Evolutionary conservation across 495 filamentous ascomycete genomes (phyloP).

Genomic region (Aspergillus indologenus): DNA sequence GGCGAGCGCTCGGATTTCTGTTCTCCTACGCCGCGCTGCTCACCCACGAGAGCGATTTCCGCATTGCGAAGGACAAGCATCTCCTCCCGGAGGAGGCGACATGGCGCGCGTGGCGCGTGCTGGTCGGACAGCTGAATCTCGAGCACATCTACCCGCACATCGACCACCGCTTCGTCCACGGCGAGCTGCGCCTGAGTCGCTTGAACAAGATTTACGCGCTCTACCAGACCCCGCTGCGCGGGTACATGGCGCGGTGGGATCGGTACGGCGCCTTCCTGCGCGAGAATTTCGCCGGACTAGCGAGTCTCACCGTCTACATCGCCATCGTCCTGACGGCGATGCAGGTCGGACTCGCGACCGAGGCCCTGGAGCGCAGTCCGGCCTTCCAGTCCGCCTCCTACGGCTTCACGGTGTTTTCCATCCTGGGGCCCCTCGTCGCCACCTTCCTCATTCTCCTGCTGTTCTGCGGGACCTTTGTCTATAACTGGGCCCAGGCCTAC

Average conservation of each 20-base stretch:
- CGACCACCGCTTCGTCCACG: conserved; percentile 42
- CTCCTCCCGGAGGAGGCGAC: conserved; percentile 34
- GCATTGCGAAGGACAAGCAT: conserved; percentile 30
- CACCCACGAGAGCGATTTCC: conserved; percentile 43
- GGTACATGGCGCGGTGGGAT: conserved; percentile 14
- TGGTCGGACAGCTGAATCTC: conserved; percentile 15
- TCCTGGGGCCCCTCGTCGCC: conserved; percentile 28
- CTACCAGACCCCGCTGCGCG: too few species aligned
- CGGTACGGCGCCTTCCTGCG: conserved; percentile 28
- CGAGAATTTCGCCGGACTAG: conserved; percentile 46
- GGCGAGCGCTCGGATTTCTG: conserved; percentile 41
- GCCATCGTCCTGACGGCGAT: conserved; percentile 55
- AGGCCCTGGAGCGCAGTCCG: conserved; percentile 29
- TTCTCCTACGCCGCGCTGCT: conserved; percentile 44
- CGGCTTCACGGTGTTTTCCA: conserved; percentile 54
- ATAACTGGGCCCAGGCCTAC: too few species aligned
- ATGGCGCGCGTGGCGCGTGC: conserved; percentile 22
- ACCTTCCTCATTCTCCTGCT: too few species aligned
- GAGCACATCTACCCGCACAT: conserved; percentile 15
- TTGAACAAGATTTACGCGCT: conserved; percentile 19
- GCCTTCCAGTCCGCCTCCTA: conserved; percentile 48
- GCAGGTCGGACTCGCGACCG: conserved; percentile 55
- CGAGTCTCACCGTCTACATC: conserved; percentile 46
- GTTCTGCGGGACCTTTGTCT: too few species aligned
- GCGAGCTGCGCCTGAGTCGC: conserved; percentile 40